Conservation (phyloP, 2,329 filamentous ascomycete species). For the Pseudocercospora musae region DNA sequence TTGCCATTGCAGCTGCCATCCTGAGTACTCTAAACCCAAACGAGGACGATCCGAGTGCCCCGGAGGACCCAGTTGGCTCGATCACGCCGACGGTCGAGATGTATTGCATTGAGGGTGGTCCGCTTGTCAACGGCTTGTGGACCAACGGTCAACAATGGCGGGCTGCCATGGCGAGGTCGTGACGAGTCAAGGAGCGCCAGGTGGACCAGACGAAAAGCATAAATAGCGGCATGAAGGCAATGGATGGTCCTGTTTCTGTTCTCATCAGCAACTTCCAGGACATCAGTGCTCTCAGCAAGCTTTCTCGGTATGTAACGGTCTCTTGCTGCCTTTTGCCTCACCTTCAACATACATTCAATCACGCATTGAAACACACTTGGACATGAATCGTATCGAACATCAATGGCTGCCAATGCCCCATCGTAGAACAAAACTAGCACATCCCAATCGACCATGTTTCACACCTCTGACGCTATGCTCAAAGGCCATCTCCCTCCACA, state of each 20-base stretch:
- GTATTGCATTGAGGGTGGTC: slow-evolving; percentile 15
- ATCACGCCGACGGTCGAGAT: slow-evolving; percentile 18
- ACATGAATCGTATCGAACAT: neutral
- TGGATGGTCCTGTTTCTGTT: slow-evolving; percentile 9
- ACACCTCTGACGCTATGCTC: slow-evolving; percentile 6
- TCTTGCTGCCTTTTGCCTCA: neutral
- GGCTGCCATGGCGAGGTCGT: slow-evolving; percentile 1
- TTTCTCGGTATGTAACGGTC: slow-evolving; percentile 16
- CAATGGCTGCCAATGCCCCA: slow-evolving; percentile 11
- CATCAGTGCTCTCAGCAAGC: neutral
- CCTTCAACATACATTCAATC: neutral
- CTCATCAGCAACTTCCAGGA: slow-evolving; percentile 20
- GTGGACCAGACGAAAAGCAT: slow-evolving; percentile 26
- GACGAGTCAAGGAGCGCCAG: slow-evolving; percentile 9
- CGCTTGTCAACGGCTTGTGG: slow-evolving; percentile 16
- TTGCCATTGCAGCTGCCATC: slow-evolving; percentile 26
- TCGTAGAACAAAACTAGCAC: neutral
- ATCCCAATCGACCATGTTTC: neutral
- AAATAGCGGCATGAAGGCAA: slow-evolving; percentile 29
- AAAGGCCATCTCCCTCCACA: neutral
- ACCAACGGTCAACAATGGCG: slow-evolving; percentile 16
- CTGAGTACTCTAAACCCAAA: slow-evolving; percentile 40
- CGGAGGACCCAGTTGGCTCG: slow-evolving; percentile 46
- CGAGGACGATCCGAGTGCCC: slow-evolving; percentile 42
- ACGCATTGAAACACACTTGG: neutral